These are phyloP conservation scores for Sordariomycetes sp. DNA, from an alignment of 2,329 filamentous ascomycete species.

Conservation along the genomic window DNA sequence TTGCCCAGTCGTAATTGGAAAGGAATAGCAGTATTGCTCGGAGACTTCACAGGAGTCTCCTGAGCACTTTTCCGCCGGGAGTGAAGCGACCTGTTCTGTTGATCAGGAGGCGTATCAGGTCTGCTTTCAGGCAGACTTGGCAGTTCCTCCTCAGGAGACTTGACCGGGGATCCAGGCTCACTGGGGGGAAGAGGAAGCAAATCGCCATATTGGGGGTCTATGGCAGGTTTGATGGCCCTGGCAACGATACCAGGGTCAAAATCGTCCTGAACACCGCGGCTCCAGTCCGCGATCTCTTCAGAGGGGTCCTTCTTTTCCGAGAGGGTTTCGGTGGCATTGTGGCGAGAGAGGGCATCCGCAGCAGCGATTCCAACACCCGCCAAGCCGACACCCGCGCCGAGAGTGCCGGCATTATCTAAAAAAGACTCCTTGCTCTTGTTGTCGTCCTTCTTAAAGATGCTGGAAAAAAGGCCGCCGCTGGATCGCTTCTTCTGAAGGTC, in stretches of 20 bases:
- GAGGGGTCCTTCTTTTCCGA: slow-evolving; percentile 25
- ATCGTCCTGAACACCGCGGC: slow-evolving; percentile 11
- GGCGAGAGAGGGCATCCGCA: slow-evolving; percentile 10
- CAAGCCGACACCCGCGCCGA: slow-evolving; percentile 61
- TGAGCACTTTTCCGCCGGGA: slow-evolving; percentile 38
- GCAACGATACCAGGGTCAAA: slow-evolving; percentile 50
- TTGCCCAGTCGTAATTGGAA: slow-evolving; percentile 44
- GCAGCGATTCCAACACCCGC: slow-evolving; percentile 25
- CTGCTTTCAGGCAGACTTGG: slow-evolving; percentile 52
- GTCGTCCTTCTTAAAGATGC: slow-evolving; percentile 35
- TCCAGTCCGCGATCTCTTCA: slow-evolving; percentile 11
- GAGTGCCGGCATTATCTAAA: slow-evolving; percentile 64
- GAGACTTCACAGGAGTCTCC: slow-evolving; percentile 38
- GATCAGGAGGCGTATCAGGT: slow-evolving; percentile 44
- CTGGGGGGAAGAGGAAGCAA: slow-evolving; percentile 56
- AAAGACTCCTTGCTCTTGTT: slow-evolving; percentile 42
- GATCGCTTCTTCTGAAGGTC: slow-evolving; percentile 23
- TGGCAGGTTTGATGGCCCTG: slow-evolving; percentile 52
- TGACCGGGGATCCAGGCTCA: slow-evolving; percentile 38
- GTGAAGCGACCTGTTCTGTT: slow-evolving; percentile 29
- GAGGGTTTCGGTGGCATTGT: slow-evolving; percentile 12
- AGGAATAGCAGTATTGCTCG: slow-evolving; percentile 49
- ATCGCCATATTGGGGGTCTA: slow-evolving; percentile 58
- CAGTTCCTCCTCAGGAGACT: slow-evolving; percentile 26
- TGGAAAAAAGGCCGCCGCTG: slow-evolving; percentile 34